Base-by-base conservation (phyloP, 2,329 filamentous ascomycete species). In the Fusarium ambrosium region DNA sequence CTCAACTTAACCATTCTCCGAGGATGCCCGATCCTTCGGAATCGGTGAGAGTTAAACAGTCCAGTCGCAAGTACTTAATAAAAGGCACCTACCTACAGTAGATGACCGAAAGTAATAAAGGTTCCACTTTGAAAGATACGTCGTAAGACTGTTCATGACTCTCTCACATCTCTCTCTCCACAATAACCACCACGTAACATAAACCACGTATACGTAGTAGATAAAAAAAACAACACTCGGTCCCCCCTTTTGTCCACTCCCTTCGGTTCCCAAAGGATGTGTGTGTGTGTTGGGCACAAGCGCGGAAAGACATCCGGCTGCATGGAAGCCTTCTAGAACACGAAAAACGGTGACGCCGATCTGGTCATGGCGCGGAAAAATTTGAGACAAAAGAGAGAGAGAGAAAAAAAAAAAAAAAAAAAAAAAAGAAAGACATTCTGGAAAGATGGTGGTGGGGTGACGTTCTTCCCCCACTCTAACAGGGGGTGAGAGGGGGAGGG, bases 251-350 rank as follows among this genome's bases (percentile, higher is more conserved):
- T 16, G 4, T 36, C 59, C 41, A 62, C 39, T 48, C 59, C 41
- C 39, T 62, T 62, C 59, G 59, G 41, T 24, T 14, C 39, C 27
- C 32, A 34, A 27, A 41, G 20, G 27, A 29, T 29, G 27, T 13
- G 16, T 24, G 24, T 24, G 24, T 18, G n/a, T 51, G 24, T 51
- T 51, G 24, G 24, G 20, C 41, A 45, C n/a, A 27, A 22, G 24
- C 45, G 45, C 45, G 45, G 45, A 51, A 51, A 24, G 9, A n/a
- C 45, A 51, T 29, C 45, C 45, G 45, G 45, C 24, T 51, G 45
- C 45, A 29, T 48, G 51, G 51, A 56, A 56, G 11, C n/a, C 32
- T 56, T 56, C 53, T 56, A 56, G 53, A 56, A 56, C 53, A 56
- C 10, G 5, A 22, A 10, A 48, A n/a, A 29, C 45, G 45, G 45